Conservation (phyloP, 2,329 filamentous ascomycete genomes). For the Rugonectria rugulosa region DNA sequence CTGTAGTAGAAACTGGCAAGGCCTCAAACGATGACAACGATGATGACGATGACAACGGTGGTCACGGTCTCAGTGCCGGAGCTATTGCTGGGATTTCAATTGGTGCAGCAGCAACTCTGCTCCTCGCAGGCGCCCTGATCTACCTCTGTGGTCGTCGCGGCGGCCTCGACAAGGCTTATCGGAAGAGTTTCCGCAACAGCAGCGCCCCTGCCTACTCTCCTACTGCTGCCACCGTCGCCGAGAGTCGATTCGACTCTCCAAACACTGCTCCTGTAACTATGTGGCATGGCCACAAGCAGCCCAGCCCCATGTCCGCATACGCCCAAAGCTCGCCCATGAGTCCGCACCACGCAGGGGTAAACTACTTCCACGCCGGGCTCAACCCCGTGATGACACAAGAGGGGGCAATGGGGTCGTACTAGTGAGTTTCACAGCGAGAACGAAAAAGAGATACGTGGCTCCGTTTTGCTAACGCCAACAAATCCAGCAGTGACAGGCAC, state of each 20-base stretch:
- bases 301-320: conserved; percentile 40
- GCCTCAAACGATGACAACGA: conserved; percentile 18
- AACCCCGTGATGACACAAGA: conserved; percentile 30
- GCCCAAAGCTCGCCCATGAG: conserved; percentile 42
- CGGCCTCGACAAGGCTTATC: conserved; percentile 40
- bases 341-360: conserved; percentile 36
- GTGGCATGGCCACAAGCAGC: conserved; percentile 33
- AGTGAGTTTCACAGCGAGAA: conserved; percentile 35
- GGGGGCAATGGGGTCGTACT: conserved; percentile 35
- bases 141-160: conserved; percentile 55
- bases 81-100: conserved; percentile 68
- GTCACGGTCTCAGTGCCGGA: conserved; percentile 41
- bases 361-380: conserved; percentile 27
- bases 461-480: conserved; percentile 5
- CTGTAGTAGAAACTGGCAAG: conserved; percentile 2
- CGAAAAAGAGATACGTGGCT: background rate
- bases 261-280: conserved; percentile 22
- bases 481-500: conserved; percentile 23
- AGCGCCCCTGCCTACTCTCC: conserved; percentile 2
- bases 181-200: conserved; percentile 35
- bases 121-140: conserved; percentile 54
- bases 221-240: conserved; percentile 21
- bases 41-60: conserved; percentile 11
- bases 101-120: conserved; percentile 55
- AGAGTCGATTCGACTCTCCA: conserved; percentile 29